Percentiles rank a stretch among this genome's conserved stretches.
phyloP scores from a whole-genome alignment of 176 grass and related monocot genomes.

The Eleusine coracana region DNA sequence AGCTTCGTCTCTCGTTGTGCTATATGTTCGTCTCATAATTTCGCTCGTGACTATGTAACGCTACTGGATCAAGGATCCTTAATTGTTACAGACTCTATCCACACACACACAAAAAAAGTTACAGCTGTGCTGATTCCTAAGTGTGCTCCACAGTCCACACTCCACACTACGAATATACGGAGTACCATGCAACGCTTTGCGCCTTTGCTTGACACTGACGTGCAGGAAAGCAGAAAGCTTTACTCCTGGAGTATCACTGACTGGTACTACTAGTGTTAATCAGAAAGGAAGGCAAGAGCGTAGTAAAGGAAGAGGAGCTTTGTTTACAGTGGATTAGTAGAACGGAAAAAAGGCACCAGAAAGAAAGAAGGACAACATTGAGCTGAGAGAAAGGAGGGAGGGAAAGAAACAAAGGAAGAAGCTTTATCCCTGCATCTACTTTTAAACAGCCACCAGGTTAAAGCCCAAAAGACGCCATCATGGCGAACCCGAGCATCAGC shows the following conservation, averaged over 20 bases:
- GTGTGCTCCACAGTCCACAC: not conserved
- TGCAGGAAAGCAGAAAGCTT: not conserved
- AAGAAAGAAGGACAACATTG: constrained; percentile 16
- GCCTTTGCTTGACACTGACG: not conserved
- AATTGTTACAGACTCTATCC: no score
- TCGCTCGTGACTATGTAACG: no score
- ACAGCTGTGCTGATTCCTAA: no score
- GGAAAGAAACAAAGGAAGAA: not conserved
- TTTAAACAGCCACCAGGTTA: not conserved
- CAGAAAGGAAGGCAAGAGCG: constrained; percentile 2
- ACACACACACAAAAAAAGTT: no score
- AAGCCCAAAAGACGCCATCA: constrained; percentile 50
- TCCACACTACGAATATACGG: not conserved
- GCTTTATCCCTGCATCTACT: constrained; percentile 31
- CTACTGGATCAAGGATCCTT: no score
- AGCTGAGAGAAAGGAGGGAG: not conserved
- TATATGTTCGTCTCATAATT: no score
- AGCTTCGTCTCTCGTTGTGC: no score
- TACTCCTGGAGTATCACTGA: not conserved
- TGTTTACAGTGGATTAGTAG: constrained; percentile 35
- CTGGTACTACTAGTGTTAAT: not conserved
- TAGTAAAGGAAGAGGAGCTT: constrained; percentile 27
- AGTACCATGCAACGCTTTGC: not conserved
- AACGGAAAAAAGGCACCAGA: not conserved
- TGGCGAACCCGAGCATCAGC: constrained; percentile 17